Evolutionary conservation across 495 filamentous ascomycete genomes (phyloP), one percentile per base, ranked within the genome.

Genomic region (Penicillium parvum): DNA sequence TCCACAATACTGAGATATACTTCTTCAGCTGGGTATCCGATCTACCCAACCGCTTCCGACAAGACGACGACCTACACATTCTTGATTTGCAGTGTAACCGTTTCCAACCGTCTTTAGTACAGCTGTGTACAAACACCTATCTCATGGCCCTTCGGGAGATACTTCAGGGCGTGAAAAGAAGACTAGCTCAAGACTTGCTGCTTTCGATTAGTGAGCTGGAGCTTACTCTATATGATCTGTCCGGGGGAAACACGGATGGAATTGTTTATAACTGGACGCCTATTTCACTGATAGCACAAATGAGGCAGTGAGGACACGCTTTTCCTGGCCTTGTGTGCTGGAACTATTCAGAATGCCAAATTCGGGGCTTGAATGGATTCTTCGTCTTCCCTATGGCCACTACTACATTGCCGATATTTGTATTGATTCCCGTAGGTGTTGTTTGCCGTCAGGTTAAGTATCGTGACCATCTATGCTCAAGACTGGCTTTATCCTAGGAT

Each of bases 191-290:
- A 2, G 19, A 21, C 14, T n/a, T 37, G 19, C 28, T 42, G 11
- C 15, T 36, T 22, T 30, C 36, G 9, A 7, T 41, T 14, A 41
- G 14, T 15, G 34, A 23, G 5, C 18, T 19, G 11, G 47, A 50
- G 18, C 14, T 32, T 4, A 10, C 10, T 2, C 42, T 50, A 15
- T 27, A 45, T 16, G 5, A 36, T 6, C 15, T 50, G 7, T 18
- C 14, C 32, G 20, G 18, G 1, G 5, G 32, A 20, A 22, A 23
- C 7, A 40, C 21, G 5, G 9, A 36, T 14, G 30, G 41, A 11
- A 30, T 40, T 8, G 30, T 45, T 17, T 50, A 45, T 15, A 45
- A 50, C 32, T 50, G 48, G 48, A 32, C 48, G 8, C 48, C 48
- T 12, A 22, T 50, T 4, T 21, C 17, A 15, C 22, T 40, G 16